Evolutionary conservation across 306 rosid genomes (phyloP), one percentile per base, ranked within the genome.

Genomic region (Castanea mollissima): DNA sequence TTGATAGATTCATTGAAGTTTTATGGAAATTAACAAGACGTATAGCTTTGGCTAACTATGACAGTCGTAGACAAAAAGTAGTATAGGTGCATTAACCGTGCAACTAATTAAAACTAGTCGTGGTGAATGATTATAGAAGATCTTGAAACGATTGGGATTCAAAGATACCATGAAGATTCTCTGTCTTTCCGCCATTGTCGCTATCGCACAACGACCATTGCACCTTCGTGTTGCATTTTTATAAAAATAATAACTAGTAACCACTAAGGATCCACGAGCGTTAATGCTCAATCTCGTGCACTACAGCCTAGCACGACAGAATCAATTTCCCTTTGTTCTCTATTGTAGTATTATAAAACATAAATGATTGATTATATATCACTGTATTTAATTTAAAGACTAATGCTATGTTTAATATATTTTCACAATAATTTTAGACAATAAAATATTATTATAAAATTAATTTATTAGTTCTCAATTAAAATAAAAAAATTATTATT

Each of bases 241-340:
- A 34, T 64, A 68, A 7, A 12, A 49, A 10, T 49, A 49, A 10
- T 49, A 49, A 49, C 16, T 2, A 68, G 52, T 19, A 31, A 34
- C 46, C 72, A 68, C 49, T 68, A 35, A 10, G 51, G 23, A 35
- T 19, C 72, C 6, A 18, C 52, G 25, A 35, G 14, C 5, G 59
- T 34, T 51, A 25, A 49, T 49, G 54, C 54, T 49, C 46, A 41
- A 41, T 8, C 49, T 57, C 74, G 75, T 77, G 76, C 77, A 44
- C 81, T 59, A 56, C 79, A 65, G 79, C 74, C 51, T 69, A 74
- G 80, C 76, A 59, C 84, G 75, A 75, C 65, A 69, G 76, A 75
- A 70, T 29, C 74, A 41, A 74, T 74, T 83, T 71, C 83, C 27
- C 20, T 78, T 38, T 69, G 64, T 56, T 34, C 32, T 27, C 23